phyloP scores from a whole-genome alignment of 345 rosid species.

The Acer negundo region DNA sequence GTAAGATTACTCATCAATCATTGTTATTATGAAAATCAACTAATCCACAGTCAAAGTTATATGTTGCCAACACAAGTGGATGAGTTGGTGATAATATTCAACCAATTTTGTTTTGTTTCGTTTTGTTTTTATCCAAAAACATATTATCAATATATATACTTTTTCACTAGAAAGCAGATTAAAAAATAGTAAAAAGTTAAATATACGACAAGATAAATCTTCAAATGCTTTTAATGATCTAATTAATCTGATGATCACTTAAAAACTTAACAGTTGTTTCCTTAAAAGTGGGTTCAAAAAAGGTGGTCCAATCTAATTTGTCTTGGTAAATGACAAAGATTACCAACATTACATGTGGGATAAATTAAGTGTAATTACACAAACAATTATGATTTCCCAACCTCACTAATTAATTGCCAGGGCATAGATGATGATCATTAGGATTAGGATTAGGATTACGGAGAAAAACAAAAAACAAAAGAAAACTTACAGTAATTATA shows the following conservation, averaged over 20 bases:
- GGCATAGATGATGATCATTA: no score
- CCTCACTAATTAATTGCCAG: background rate
- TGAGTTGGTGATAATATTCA: background rate
- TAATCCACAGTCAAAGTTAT: no score
- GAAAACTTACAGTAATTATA: background rate
- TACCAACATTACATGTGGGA: constrained; percentile 18
- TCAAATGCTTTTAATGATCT: background rate
- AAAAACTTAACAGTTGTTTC: constrained; percentile 1
- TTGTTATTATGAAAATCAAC: no score
- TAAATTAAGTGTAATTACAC: background rate
- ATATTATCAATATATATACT: background rate
- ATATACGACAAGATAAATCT: background rate
- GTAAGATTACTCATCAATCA: no score
- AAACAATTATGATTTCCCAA: constrained; percentile 3
- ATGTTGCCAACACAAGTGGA: no score
- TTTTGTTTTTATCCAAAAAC: background rate
- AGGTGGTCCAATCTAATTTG: background rate
- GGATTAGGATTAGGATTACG: background rate
- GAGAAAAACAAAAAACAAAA: background rate
- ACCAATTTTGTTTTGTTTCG: background rate
- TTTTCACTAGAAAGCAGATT: background rate
- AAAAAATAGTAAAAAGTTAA: background rate
- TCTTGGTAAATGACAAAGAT: background rate
- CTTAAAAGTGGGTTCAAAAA: constrained; percentile 4
- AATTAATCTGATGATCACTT: background rate